Percentiles rank a stretch among this genome's conserved stretches.
phyloP scores from a whole-genome alignment of 805 yeast species.

The Wickerhamiella slavikovae region DNA sequence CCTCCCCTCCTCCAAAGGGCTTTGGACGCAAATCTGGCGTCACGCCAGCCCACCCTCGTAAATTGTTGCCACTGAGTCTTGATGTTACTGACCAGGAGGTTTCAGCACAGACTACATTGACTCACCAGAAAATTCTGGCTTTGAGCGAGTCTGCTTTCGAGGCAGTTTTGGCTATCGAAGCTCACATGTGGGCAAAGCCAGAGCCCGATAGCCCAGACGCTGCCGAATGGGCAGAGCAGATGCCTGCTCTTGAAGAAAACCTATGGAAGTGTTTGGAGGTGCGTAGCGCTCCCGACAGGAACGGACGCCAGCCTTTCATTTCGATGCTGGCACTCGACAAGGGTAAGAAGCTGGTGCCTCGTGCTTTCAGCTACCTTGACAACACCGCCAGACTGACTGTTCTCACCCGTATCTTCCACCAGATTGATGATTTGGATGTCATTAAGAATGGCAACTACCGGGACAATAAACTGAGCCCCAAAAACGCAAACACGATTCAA shows the following conservation, averaged over 20 bases:
- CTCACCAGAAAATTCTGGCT: constrained; percentile 32
- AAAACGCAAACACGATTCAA: constrained; percentile 40
- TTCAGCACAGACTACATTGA: constrained; percentile 12
- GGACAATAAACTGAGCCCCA: constrained; percentile 15
- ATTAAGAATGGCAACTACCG: constrained; percentile 59
- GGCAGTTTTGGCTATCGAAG: constrained; percentile 60
- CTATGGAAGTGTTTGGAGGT: constrained; percentile 69
- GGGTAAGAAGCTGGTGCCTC: constrained; percentile 72
- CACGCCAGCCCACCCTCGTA: constrained; percentile 11
- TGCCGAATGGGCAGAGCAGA: constrained; percentile 16
- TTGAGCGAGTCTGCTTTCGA: constrained; percentile 63
- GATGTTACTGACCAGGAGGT: constrained; percentile 18
- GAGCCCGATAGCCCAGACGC: constrained; percentile 15
- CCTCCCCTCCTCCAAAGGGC: constrained; percentile 56
- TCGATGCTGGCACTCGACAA: constrained; percentile 68
- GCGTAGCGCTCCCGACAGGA: constrained; percentile 9
- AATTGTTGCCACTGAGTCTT: constrained; percentile 18
- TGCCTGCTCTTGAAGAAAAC: constrained; percentile 15
- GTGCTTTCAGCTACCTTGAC: constrained; percentile 65
- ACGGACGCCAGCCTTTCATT: constrained; percentile 45
- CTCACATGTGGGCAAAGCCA: constrained; percentile 40
- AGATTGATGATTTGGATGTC: constrained; percentile 60
- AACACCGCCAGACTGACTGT: constrained; percentile 60
- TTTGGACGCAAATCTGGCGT: constrained; percentile 28
- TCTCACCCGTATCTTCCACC: constrained; percentile 57